Percentiles rank a stretch among this genome's conserved stretches.
Conservation (phyloP, 495 filamentous ascomycete species). For the Aspergillus steynii region DNA sequence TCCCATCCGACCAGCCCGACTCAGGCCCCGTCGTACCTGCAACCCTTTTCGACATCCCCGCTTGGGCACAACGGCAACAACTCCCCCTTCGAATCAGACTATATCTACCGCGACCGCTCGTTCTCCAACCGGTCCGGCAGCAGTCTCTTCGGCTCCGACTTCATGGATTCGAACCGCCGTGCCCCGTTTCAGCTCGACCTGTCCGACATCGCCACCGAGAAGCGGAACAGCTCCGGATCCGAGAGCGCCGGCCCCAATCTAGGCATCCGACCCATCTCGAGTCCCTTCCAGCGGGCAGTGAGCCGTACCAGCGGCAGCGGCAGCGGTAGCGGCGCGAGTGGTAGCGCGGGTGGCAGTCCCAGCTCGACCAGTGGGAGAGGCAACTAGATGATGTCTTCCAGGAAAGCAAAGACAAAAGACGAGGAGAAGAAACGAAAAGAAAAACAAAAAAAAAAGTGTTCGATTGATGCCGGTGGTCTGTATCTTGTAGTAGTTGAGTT, state of each 20-base stretch:
- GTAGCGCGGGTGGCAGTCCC: slow-evolving; percentile 49
- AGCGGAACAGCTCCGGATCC: slow-evolving; percentile 34
- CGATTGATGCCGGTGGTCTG: neutral
- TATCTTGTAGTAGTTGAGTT: neutral
- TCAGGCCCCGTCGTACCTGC: slow-evolving; percentile 35
- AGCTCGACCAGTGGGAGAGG: slow-evolving; percentile 39
- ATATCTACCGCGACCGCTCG: slow-evolving; percentile 42
- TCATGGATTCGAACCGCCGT: slow-evolving; percentile 36
- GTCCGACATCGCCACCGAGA: slow-evolving; percentile 35
- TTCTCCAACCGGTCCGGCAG: slow-evolving; percentile 50
- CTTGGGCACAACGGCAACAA: slow-evolving; percentile 22
- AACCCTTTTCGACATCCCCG: slow-evolving; percentile 41
- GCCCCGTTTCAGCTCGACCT: slow-evolving; percentile 38
- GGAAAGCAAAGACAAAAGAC: neutral
- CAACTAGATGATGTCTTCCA: slow-evolving; percentile 11
- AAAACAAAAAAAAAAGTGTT: neutral
- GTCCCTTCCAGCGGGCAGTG: slow-evolving; percentile 44
- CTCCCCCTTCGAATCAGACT: slow-evolving; percentile 39
- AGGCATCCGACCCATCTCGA: slow-evolving; percentile 35
- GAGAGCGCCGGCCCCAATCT: slow-evolving; percentile 34
- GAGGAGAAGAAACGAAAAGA: neutral
- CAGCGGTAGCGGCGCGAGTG: slow-evolving; percentile 43
- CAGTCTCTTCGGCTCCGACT: slow-evolving; percentile 45
- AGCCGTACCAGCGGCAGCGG: slow-evolving; percentile 49
- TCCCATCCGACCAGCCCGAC: slow-evolving; percentile 45